These are phyloP conservation scores for Penicillium sp. DNA, from an alignment of 2,329 filamentous ascomycete genomes.

Conservation along the genomic window DNA sequence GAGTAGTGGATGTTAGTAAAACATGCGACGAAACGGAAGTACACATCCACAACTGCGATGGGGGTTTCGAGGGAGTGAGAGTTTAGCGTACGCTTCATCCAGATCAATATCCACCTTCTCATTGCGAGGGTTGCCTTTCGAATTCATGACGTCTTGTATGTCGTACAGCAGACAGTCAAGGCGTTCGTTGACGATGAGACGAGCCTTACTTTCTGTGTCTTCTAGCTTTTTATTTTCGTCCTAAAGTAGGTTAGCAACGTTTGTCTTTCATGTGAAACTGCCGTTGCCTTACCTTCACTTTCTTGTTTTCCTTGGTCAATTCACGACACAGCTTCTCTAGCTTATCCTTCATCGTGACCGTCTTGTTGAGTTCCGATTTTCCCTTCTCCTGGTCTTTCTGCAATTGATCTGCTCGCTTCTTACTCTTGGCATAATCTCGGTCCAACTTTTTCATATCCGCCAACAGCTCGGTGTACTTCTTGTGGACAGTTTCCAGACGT, in stretches of 20 bases:
- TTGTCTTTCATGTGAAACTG: background rate
- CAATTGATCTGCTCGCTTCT: slow-evolving; percentile 86
- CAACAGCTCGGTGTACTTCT: slow-evolving; percentile 84
- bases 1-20: slow-evolving; percentile 18
- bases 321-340: slow-evolving; percentile 93
- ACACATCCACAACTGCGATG: background rate
- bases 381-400: slow-evolving; percentile 96
- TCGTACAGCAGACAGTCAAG: slow-evolving; percentile 75
- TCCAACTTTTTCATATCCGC: slow-evolving; percentile 94
- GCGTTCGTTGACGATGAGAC: slow-evolving; percentile 77
- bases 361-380: slow-evolving; percentile 83
- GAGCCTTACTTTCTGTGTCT: slow-evolving; percentile 76
- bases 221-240: slow-evolving; percentile 91
- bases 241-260: slow-evolving; percentile 40
- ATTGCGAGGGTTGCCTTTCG: slow-evolving; percentile 76
- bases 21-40: background rate
- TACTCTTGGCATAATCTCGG: slow-evolving; percentile 89
- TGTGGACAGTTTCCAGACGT: slow-evolving; percentile 85
- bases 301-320: slow-evolving; percentile 94
- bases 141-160: slow-evolving; percentile 81
- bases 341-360: slow-evolving; percentile 87
- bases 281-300: slow-evolving; percentile 71
- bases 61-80: background rate
- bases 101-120: slow-evolving; percentile 79
- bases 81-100: slow-evolving; percentile 72